A percentile compares a stretch with the other conserved stretches of the same genome.
Evolutionary conservation across 169 alveolate genomes (phyloP).

Genomic region (Amoebophrya sp.): DNA sequence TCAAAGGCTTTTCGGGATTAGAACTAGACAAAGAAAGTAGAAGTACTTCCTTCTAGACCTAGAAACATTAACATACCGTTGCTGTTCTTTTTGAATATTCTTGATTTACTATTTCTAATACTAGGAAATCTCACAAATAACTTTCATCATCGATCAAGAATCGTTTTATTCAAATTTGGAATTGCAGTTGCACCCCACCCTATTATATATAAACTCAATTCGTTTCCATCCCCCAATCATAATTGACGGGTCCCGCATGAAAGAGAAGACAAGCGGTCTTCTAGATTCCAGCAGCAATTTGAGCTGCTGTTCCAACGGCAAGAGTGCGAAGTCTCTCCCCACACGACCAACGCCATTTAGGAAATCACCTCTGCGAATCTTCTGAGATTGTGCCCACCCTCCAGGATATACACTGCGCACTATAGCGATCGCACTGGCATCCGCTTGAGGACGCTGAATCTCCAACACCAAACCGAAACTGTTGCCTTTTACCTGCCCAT

Average conservation of each 20-base stretch:
- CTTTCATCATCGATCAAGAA: no score
- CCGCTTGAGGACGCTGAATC: background rate
- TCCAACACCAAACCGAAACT: background rate
- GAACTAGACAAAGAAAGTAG: no score
- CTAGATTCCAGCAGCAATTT: background rate
- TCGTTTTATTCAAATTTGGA: no score
- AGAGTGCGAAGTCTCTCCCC: background rate
- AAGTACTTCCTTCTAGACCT: no score
- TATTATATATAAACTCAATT: no score
- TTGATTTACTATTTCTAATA: no score
- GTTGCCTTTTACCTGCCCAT: background rate
- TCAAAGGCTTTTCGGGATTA: no score
- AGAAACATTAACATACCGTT: no score
- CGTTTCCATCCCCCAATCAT: no score
- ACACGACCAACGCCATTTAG: background rate
- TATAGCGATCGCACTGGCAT: background rate
- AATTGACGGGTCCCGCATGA: background rate
- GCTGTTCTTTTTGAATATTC: no score
- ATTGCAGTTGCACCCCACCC: no score
- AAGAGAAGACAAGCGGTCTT: background rate
- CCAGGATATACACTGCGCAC: background rate
- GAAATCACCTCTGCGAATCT: background rate
- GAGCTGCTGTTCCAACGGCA: background rate
- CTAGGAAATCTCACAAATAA: no score
- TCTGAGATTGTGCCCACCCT: background rate